phyloP scores from a whole-genome alignment of 805 yeast genomes.

The Wickerhamiella lipophila region DNA sequence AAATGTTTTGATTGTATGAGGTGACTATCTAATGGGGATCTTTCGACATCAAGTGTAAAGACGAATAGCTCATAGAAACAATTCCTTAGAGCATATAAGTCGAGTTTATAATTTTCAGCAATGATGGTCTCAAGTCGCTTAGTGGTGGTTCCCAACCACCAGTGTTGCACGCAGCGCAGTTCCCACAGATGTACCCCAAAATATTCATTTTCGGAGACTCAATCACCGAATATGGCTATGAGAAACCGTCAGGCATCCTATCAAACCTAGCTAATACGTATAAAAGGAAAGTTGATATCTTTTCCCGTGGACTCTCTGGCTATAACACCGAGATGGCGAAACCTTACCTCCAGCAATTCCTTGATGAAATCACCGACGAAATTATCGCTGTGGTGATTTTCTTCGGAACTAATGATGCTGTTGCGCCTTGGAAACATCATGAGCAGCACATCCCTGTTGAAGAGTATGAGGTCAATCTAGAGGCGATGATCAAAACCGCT shows the following conservation, averaged over 20 bases:
- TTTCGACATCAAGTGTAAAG: too few species aligned
- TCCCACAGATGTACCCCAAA: slow-evolving; percentile 19
- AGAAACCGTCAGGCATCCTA: slow-evolving; percentile 33
- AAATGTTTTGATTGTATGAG: too few species aligned
- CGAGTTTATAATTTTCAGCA: too few species aligned
- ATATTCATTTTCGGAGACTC: slow-evolving; percentile 61
- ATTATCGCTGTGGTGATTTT: slow-evolving; percentile 41
- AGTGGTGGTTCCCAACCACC: too few species aligned
- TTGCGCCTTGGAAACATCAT: slow-evolving; percentile 27
- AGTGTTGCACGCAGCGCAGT: too few species aligned
- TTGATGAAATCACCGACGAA: not conserved
- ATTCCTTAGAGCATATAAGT: too few species aligned
- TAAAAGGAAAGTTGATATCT: slow-evolving; percentile 49
- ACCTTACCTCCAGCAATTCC: slow-evolving; percentile 33
- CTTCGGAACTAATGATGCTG: slow-evolving; percentile 73
- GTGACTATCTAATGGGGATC: too few species aligned
- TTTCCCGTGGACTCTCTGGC: slow-evolving; percentile 68
- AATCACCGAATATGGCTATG: slow-evolving; percentile 43
- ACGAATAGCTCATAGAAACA: too few species aligned
- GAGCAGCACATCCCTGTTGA: slow-evolving; percentile 41
- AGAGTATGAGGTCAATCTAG: slow-evolving; percentile 39
- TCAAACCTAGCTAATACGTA: slow-evolving; percentile 38
- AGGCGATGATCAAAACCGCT: slow-evolving; percentile 33
- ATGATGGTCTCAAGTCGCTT: too few species aligned
- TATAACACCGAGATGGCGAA: slow-evolving; percentile 55